Evolutionary conservation across 2,329 filamentous ascomycete genomes (phyloP).

Genomic region (Aaosphaeria arxii): DNA sequence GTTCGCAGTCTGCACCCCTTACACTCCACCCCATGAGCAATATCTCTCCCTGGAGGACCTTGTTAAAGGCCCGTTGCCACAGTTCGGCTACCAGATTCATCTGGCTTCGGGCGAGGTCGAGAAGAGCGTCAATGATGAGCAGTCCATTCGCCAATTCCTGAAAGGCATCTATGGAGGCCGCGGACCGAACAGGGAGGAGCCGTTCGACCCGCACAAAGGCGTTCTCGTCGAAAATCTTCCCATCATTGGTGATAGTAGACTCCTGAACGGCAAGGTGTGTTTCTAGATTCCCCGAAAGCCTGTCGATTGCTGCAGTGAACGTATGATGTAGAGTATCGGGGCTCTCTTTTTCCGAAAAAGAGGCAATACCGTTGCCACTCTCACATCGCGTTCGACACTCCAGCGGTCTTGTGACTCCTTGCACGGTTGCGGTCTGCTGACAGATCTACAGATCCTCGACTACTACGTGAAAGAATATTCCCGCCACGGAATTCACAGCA

Average conservation of each 20-base stretch:
- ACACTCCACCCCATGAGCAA: conserved; percentile 51
- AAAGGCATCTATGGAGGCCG: conserved; percentile 67
- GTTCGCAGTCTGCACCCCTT: conserved; percentile 81
- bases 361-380: neutral
- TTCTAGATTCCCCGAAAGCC: neutral
- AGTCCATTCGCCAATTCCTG: conserved; percentile 68
- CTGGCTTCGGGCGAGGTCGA: conserved; percentile 62
- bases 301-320: neutral
- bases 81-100: conserved; percentile 83
- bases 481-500: conserved; percentile 72
- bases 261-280: conserved; percentile 61
- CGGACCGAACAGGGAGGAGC: conserved; percentile 53
- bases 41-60: conserved; percentile 60
- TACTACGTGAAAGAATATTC: conserved; percentile 72
- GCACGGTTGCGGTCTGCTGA: conserved; percentile 7
- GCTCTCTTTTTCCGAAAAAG: neutral
- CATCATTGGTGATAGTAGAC: conserved; percentile 53
- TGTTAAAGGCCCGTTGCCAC: conserved; percentile 57
- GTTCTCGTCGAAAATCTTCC: conserved; percentile 62
- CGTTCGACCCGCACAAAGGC: conserved; percentile 61
- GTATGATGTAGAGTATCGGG: neutral
- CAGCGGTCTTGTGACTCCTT: no score
- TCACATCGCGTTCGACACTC: neutral
- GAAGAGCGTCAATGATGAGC: conserved; percentile 49
- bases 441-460: conserved; percentile 58